These are phyloP conservation scores for Mortierella hygrophila DNA, from an alignment of 192 early-diverging fungal genomes.

Conservation along the genomic window DNA sequence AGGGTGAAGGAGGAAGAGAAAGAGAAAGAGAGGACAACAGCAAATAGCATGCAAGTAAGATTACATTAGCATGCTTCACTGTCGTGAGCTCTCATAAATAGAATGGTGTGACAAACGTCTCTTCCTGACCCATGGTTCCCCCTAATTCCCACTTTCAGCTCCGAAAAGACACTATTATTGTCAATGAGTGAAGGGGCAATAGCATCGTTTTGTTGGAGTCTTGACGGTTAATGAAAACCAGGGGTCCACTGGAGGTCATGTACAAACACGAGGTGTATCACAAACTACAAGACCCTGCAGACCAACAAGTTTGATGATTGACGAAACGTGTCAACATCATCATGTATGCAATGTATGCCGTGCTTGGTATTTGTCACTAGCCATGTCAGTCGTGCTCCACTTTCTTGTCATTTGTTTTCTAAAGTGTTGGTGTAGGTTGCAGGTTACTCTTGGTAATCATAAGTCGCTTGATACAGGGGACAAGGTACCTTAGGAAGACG, in stretches of 20 bases:
- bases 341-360: background rate
- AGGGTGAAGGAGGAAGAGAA: background rate
- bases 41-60: background rate
- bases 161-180: background rate
- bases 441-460: too few species aligned
- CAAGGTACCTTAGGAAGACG: too few species aligned
- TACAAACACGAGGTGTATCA: background rate
- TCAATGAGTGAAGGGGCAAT: too few species aligned
- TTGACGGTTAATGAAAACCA: background rate
- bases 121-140: background rate
- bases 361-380: background rate
- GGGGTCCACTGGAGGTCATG: too few species aligned
- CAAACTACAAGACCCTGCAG: background rate
- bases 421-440: too few species aligned
- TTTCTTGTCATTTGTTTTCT: too few species aligned
- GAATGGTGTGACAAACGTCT: background rate
- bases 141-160: background rate
- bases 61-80: slow-evolving; percentile 8
- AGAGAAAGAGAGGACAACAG: background rate
- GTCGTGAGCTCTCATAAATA: background rate
- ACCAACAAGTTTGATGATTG: background rate
- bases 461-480: too few species aligned
- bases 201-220: too few species aligned
- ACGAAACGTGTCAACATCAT: background rate
- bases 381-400: too few species aligned